Conservation (phyloP, 305 asterid genomes). For the Rubia occidens region DNA sequence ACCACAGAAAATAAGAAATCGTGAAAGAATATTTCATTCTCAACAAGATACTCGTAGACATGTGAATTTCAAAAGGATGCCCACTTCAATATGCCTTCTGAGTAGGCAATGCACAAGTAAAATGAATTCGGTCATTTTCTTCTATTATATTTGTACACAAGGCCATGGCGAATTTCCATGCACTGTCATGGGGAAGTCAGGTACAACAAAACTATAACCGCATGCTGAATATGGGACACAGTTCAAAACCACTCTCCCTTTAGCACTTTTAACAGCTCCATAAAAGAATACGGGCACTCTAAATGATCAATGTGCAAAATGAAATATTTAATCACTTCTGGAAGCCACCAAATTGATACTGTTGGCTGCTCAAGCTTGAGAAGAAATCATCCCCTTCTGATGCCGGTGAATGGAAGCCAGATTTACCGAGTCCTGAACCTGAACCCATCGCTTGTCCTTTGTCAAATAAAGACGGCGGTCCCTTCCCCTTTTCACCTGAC, state of each 20-base stretch:
- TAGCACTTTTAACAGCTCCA: not conserved
- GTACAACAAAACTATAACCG: not conserved
- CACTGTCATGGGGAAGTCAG: not conserved
- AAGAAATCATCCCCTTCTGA: constrained; percentile 49
- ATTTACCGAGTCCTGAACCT: constrained; percentile 46
- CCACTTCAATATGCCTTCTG: not conserved
- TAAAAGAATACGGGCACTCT: constrained; percentile 20
- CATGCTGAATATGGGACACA: not conserved
- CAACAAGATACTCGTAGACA: not conserved
- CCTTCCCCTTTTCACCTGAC: constrained; percentile 54
- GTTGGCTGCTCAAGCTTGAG: constrained; percentile 57
- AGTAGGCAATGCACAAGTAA: too few species aligned
- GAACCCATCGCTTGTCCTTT: constrained; percentile 58
- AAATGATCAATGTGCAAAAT: constrained; percentile 7
- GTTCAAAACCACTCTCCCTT: not conserved
- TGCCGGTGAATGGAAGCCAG: constrained; percentile 43
- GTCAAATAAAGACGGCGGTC: constrained; percentile 45
- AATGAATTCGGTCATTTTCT: not conserved
- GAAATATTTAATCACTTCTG: constrained; percentile 39
- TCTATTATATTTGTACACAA: not conserved
- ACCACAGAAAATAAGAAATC: not conserved
- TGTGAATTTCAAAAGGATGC: not conserved
- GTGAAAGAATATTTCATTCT: not conserved
- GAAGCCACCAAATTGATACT: constrained; percentile 51
- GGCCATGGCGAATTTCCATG: not conserved